These are phyloP conservation scores for Massarina eburnea DNA, from an alignment of 2,329 filamentous ascomycete species.

Conservation along the genomic window DNA sequence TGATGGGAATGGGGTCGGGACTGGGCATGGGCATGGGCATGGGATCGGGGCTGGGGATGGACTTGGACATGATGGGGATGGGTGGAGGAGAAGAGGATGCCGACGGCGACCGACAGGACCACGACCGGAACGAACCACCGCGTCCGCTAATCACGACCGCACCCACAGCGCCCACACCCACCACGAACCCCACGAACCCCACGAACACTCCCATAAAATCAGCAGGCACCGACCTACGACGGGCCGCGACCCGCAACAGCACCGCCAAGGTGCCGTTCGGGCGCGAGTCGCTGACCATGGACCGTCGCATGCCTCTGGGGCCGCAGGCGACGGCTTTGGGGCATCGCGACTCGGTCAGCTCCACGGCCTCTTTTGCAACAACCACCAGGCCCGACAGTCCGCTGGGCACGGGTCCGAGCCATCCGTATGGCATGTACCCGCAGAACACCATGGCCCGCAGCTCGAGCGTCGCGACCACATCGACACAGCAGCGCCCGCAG, in stretches of 20 bases:
- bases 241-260: slow-evolving; percentile 41
- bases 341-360: slow-evolving; percentile 41
- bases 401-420: slow-evolving; percentile 74
- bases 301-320: slow-evolving; percentile 18
- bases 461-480: slow-evolving; percentile 70
- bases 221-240: slow-evolving; percentile 26
- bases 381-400: slow-evolving; percentile 59
- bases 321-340: slow-evolving; percentile 31
- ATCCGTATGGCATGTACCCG: slow-evolving; percentile 83
- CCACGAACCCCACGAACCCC: background rate
- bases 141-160: slow-evolving; percentile 22
- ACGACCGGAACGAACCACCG: slow-evolving; percentile 24
- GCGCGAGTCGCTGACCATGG: slow-evolving; percentile 4
- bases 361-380: slow-evolving; percentile 46
- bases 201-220: slow-evolving; percentile 14
- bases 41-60: too few species aligned
- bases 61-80: too few species aligned
- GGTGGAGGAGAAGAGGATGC: slow-evolving; percentile 6
- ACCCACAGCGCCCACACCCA: background rate
- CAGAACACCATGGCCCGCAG: slow-evolving; percentile 62
- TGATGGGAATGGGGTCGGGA: too few species aligned
- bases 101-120: slow-evolving; percentile 22
- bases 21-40: too few species aligned
- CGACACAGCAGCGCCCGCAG: slow-evolving; percentile 63
- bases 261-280: slow-evolving; percentile 35